These are phyloP conservation scores for Chlorella variabilis DNA, from an alignment of 163 green algal genomes.

Conservation along the genomic window DNA sequence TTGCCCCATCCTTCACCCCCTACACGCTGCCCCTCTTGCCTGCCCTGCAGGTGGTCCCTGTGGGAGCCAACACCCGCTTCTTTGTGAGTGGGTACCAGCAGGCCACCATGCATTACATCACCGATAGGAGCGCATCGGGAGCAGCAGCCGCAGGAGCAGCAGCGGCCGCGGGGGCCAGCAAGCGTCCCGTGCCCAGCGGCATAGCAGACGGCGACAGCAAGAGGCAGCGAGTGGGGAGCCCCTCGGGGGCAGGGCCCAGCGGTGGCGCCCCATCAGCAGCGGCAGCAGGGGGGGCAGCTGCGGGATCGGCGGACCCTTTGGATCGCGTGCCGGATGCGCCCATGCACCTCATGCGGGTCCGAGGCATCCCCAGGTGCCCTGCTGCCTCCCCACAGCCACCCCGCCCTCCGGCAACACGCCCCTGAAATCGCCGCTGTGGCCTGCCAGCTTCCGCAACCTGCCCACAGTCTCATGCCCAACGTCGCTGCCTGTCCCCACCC, in stretches of 20 bases:
- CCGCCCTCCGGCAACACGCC: neutral
- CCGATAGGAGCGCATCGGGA: neutral
- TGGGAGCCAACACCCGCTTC: neutral
- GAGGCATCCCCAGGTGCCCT: slow-evolving; percentile 27
- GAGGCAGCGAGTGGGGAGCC: neutral
- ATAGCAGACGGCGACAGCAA: neutral
- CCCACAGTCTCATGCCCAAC: neutral
- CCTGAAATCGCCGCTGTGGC: too few species aligned
- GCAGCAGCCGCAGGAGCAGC: neutral
- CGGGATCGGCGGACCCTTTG: neutral
- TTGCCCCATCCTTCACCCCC: neutral
- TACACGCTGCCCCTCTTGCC: neutral
- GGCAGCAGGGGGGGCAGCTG: neutral
- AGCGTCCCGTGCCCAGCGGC: neutral
- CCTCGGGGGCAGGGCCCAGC: neutral
- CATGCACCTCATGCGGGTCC: slow-evolving; percentile 45
- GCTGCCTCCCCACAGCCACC: neutral
- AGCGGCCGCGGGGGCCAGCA: neutral
- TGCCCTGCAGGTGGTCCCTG: neutral
- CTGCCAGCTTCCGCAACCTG: neutral
- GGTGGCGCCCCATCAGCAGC: neutral
- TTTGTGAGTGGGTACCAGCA: neutral
- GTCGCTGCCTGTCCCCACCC: too few species aligned
- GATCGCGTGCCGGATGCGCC: slow-evolving; percentile 25
- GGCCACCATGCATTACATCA: neutral